Percentiles rank a stretch among this genome's conserved stretches.
phyloP scores from a whole-genome alignment of 495 filamentous ascomycete species.

The Aspergillus ostianus region DNA sequence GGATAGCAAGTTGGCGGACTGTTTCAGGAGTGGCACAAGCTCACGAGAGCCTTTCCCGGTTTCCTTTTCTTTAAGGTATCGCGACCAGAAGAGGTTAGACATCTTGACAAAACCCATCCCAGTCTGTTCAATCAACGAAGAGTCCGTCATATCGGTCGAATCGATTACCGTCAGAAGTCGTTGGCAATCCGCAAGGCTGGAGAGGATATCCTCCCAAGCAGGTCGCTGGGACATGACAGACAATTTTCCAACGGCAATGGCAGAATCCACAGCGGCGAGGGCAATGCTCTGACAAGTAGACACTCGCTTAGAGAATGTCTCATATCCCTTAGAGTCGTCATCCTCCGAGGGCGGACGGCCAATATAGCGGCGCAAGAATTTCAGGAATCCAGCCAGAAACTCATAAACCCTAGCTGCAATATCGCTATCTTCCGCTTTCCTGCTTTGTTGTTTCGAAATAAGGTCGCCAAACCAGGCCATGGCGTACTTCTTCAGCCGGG shows the following conservation, averaged over 20 bases:
- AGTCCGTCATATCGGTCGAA: constrained; percentile 24
- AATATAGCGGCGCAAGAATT: constrained; percentile 48
- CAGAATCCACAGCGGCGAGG: constrained; percentile 41
- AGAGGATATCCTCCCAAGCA: constrained; percentile 40
- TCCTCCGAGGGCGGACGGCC: constrained; percentile 33
- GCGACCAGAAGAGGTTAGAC: constrained; percentile 77
- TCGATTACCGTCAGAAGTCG: constrained; percentile 40
- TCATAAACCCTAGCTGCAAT: constrained; percentile 28
- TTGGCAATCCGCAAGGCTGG: constrained; percentile 38
- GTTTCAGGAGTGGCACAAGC: constrained; percentile 44
- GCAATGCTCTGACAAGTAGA: constrained; percentile 36
- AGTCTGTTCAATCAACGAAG: constrained; percentile 19
- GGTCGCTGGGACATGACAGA: constrained; percentile 40
- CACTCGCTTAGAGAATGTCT: constrained; percentile 33
- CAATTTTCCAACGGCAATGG: constrained; percentile 40
- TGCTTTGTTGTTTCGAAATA: constrained; percentile 27
- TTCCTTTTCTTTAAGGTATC: constrained; percentile 53
- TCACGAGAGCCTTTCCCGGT: constrained; percentile 33
- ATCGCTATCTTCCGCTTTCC: constrained; percentile 18
- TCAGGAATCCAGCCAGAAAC: constrained; percentile 40
- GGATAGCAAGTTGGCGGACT: constrained; percentile 47
- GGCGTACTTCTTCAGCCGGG: constrained; percentile 58
- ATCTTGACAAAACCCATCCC: constrained; percentile 49
- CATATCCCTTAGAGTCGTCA: constrained; percentile 29
- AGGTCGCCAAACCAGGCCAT: constrained; percentile 51